Evolutionary conservation across 805 yeast genomes (phyloP), one percentile per base, ranked within the genome.

Genomic region (Metschnikowia picachoensis): DNA sequence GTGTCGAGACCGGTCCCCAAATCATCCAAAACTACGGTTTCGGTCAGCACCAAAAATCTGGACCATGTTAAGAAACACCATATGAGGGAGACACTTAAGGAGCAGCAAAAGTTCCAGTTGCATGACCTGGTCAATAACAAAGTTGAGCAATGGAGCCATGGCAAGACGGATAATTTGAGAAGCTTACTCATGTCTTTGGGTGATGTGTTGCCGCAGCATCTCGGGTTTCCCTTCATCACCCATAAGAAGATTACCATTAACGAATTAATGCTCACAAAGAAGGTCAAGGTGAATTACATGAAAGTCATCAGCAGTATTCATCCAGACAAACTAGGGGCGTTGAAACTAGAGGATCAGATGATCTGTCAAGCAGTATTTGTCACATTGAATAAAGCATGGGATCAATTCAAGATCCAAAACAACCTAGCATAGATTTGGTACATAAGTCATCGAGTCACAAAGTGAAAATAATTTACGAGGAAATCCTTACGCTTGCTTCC

Each of bases 361-460:
- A 74, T 92, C 38, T 94, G 97, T 13, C 92, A 91, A 56, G 82
- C 81, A 20, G 92, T 92, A 0, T 94, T 94, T 60, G 85, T 90
- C 34, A 74, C 82, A 0, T 70, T 94, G 50, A 92, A 90, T 64
- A 78, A 81, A 55, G 90, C 97, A 2, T 94, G 99, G 98, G 97
- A 61, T 37, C 42, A 41, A 34, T 61, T 60, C 48, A 59, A 55
- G 44, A 52, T 39, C 20, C 64, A 61, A 37, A 58, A 58, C 20
- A 47, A 50, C 15, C 47, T 55, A 10, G 51, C 50, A 39, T 51
- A 43, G 33, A 7, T 11, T 15, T 4, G 14, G 11, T n/a, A 2
- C 4, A 20, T 20, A 20, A 20, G 6, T 4, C 20, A 20, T 20
- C 4, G 20, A 17, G n/a, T 17, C 38, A 20, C 30, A 7, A 17